phyloP scores from a whole-genome alignment of 768 basidiomycete species.

The Fibroporia radiculosa region DNA sequence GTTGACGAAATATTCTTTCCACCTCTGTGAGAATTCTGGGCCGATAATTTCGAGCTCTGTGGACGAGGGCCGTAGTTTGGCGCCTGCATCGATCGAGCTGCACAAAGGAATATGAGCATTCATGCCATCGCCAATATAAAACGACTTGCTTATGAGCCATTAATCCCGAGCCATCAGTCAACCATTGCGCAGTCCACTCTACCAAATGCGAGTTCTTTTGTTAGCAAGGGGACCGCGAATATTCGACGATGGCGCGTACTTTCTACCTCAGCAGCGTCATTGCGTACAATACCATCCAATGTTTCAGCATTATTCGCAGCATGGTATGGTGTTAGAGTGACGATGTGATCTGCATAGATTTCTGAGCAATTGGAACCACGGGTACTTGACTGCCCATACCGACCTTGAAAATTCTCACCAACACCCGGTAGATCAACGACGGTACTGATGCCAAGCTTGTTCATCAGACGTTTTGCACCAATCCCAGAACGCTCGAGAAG shows the following conservation, averaged over 20 bases:
- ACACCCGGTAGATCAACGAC: slow-evolving; percentile 35
- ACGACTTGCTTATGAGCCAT: slow-evolving; percentile 44
- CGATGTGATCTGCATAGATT: slow-evolving; percentile 23
- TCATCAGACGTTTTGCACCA: slow-evolving; percentile 26
- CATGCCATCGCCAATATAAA: not conserved
- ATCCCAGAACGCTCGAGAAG: slow-evolving; percentile 51
- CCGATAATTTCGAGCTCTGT: slow-evolving; percentile 42
- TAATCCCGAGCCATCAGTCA: slow-evolving; percentile 35
- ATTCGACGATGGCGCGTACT: slow-evolving; percentile 24
- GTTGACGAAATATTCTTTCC: slow-evolving; percentile 42
- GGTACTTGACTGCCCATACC: not conserved
- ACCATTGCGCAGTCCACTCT: slow-evolving; percentile 30
- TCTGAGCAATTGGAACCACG: not conserved
- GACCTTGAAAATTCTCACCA: slow-evolving; percentile 32
- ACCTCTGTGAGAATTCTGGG: slow-evolving; percentile 38
- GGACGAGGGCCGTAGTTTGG: slow-evolving; percentile 45
- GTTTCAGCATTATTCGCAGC: slow-evolving; percentile 40
- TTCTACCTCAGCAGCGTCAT: slow-evolving; percentile 28
- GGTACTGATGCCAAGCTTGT: slow-evolving; percentile 22
- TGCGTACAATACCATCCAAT: slow-evolving; percentile 39
- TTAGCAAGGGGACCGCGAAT: not conserved
- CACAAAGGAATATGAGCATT: not conserved
- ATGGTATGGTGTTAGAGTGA: slow-evolving; percentile 25
- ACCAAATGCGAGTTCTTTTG: not conserved
- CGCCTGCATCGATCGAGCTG: slow-evolving; percentile 47